Evolutionary conservation across 2,329 filamentous ascomycete species (phyloP).

Genomic region (Claviceps paspali): DNA sequence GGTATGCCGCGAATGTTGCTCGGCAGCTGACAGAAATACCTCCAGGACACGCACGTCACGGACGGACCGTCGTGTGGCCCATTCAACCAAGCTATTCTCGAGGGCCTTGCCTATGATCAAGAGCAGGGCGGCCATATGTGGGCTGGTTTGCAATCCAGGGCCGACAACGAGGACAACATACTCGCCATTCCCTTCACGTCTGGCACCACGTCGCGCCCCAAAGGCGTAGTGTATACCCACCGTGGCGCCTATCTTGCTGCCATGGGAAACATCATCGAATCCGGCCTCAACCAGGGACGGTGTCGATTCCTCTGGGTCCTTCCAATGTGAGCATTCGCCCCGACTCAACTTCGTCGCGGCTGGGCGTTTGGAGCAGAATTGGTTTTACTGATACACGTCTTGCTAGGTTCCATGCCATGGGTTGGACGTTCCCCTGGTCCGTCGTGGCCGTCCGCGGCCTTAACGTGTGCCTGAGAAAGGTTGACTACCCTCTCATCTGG

Average conservation of each 20-base stretch:
- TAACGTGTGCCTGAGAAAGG: constrained; percentile 85
- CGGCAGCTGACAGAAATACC: too few relatives aligned
- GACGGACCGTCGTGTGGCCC: constrained; percentile 61
- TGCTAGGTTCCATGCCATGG: constrained; percentile 46
- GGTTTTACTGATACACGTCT: constrained; percentile 1
- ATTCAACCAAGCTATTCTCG: constrained; percentile 69
- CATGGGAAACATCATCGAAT: constrained; percentile 76
- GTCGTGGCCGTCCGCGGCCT: constrained; percentile 89
- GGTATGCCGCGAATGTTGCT: too few relatives aligned
- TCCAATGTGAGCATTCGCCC: constrained; percentile 53
- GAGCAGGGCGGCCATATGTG: constrained; percentile 56
- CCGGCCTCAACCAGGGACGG: constrained; percentile 59
- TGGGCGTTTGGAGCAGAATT: too few relatives aligned
- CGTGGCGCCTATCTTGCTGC: constrained; percentile 75
- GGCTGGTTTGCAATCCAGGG: constrained; percentile 57
- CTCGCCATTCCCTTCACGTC: constrained; percentile 88
- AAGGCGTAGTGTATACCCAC: constrained; percentile 87
- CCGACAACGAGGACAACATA: constrained; percentile 60
- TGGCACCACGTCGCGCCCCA: constrained; percentile 80
- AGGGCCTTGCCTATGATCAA: constrained; percentile 60
- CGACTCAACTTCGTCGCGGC: too few relatives aligned
- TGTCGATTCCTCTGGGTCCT: constrained; percentile 85
- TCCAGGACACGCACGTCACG: constrained; percentile 65
- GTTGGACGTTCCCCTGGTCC: constrained; percentile 87
- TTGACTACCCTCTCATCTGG: constrained; percentile 93